These are phyloP conservation scores for Megacollybia marginata DNA, from an alignment of 768 basidiomycete species.

Conservation along the genomic window DNA sequence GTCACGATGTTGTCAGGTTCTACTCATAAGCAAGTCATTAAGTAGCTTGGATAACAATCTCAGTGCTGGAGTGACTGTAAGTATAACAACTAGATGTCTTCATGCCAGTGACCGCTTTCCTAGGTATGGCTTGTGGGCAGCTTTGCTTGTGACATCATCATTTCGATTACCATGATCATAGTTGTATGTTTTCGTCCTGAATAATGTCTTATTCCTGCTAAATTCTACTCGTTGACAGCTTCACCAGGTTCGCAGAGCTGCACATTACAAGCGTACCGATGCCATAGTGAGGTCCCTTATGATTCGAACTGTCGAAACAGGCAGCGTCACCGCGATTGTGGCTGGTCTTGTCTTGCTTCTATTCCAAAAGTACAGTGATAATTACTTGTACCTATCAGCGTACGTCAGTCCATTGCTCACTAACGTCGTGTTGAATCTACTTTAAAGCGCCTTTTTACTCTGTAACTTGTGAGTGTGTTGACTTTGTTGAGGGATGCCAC, in stretches of 20 bases:
- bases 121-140: conserved; percentile 9
- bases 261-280: neutral
- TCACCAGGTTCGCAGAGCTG: neutral
- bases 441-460: neutral
- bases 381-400: neutral
- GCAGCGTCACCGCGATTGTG: neutral
- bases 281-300: neutral
- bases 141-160: conserved; percentile 7
- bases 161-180: conserved; percentile 9
- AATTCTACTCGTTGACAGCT: neutral
- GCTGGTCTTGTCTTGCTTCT: neutral
- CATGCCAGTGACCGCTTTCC: neutral
- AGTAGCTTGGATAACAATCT: too few relatives aligned
- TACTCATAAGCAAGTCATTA: too few relatives aligned
- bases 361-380: neutral
- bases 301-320: conserved; percentile 1
- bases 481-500: neutral
- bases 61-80: too few relatives aligned
- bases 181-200: conserved; percentile 4
- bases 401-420: neutral
- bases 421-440: neutral
- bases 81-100: too few relatives aligned
- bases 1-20: too few relatives aligned
- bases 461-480: neutral
- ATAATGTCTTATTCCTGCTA: neutral